Base-by-base conservation (phyloP, 177 flowering plant genomes). In the Tripterygium wilfordii region DNA sequence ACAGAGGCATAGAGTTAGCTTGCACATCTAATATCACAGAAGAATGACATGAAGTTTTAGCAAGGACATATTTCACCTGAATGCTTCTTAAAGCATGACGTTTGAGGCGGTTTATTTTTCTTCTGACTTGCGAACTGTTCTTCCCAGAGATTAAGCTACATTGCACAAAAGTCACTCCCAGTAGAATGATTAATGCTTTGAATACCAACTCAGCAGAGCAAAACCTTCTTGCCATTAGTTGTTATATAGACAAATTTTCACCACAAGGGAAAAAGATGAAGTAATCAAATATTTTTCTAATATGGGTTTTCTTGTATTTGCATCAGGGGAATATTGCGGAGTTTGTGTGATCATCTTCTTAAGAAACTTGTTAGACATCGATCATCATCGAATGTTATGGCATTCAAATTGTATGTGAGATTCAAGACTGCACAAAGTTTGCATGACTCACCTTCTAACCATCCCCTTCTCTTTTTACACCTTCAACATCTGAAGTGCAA, bases 71-170 rank as follows among this genome's bases (percentile, higher is more conserved):
- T 16, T 22, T 4, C 52, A 60, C 71, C 67, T 63, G 42, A 18
- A 72, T 72, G 56, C 46, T 65, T 50, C 60, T 69, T 3, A 71
- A 52, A 7, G 67, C 47, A 45, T 66, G 65, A 41, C 52, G 61
- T 36, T 42, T 62, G 35, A 49, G 36, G 5, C 15, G 23, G 31
- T 54, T 51, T 5, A 58, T 12, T 41, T 48, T 54, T 16, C 42
- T 62, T 26, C 46, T 39, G 9, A 46, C 40, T 25, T 60, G 63
- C 48, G 30, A 9, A 22, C 27, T 14, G 42, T 36, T 57, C n/a
- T 54, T 28, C 45, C 16, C 40, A 10, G 45, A 32, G 13, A 36
- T 14, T 18, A 41, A 37, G 19, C 40, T 38, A 20, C 31, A 30
- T 14, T 40, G 44, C 20, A 15, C 53, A 20, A 35, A 10, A 42